A percentile compares a stretch with the other conserved stretches of the same genome.
These are phyloP conservation scores for Sanghuangporus sanghuang DNA, from an alignment of 1,284 basidiomycete genomes.

Conservation along the genomic window DNA sequence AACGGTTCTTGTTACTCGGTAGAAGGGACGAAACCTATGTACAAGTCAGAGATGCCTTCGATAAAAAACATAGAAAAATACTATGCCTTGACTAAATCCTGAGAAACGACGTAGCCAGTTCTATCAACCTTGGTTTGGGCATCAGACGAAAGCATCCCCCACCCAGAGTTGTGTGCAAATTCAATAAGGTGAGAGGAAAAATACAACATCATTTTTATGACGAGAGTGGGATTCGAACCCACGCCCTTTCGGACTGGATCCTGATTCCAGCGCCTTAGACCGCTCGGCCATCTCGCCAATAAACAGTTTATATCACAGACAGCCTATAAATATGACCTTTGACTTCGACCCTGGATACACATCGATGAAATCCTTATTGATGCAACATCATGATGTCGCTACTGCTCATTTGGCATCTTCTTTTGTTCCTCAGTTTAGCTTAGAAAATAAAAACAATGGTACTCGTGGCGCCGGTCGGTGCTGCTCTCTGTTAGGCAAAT, in stretches of 20 bases:
- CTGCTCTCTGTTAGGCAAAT: too few species aligned
- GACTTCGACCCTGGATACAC: too few species aligned
- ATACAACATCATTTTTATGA: conserved; percentile 21
- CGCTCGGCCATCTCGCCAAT: conserved; percentile 31
- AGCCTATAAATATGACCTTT: too few species aligned
- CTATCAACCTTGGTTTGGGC: neutral
- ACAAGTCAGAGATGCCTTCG: neutral
- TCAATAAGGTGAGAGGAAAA: neutral
- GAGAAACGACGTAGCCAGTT: conserved; percentile 52
- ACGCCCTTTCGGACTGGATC: conserved; percentile 40
- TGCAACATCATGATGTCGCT: too few species aligned
- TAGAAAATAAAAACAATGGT: too few species aligned
- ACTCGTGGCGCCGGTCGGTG: too few species aligned
- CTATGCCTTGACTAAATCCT: conserved; percentile 45
- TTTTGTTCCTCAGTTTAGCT: too few species aligned
- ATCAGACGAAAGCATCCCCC: neutral
- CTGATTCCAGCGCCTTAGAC: conserved; percentile 33
- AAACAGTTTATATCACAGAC: too few species aligned
- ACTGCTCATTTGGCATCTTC: too few species aligned
- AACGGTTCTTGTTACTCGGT: conserved; percentile 82
- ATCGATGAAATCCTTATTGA: too few species aligned
- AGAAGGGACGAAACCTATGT: conserved; percentile 59
- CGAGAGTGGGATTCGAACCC: conserved; percentile 43
- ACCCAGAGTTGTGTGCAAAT: too few species aligned
- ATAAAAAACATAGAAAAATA: neutral